phyloP scores from a whole-genome alignment of 345 rosid species.

The Eucalyptus polyanthemos region DNA sequence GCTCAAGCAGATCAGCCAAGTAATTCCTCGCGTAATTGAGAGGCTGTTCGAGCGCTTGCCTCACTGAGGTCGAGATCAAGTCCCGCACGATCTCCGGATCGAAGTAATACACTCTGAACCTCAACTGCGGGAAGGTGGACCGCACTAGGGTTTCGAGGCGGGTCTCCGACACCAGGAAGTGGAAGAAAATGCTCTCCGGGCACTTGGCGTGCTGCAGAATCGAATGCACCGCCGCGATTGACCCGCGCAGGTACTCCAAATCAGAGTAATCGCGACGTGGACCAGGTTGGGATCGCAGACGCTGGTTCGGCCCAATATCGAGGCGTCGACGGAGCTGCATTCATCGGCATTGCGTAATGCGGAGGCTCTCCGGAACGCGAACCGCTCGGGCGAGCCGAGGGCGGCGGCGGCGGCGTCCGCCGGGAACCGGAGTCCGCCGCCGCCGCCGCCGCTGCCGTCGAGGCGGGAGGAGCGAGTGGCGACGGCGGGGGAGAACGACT shows the following conservation, averaged over 20 bases:
- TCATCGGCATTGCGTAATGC: constrained; percentile 46
- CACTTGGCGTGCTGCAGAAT: constrained; percentile 51
- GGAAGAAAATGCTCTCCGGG: constrained; percentile 65
- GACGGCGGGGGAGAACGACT: constrained; percentile 87
- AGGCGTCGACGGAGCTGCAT: constrained; percentile 12
- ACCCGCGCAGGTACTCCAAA: constrained; percentile 59
- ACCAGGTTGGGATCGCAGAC: constrained; percentile 59
- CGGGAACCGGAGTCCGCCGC: constrained; percentile 12
- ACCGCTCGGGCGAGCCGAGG: constrained; percentile 1
- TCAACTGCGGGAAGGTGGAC: constrained; percentile 48
- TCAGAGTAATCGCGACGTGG: constrained; percentile 77
- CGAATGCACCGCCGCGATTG: constrained; percentile 69
- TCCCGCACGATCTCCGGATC: constrained; percentile 48
- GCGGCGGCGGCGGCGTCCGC: constrained; percentile 1
- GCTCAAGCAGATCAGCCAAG: constrained; percentile 67
- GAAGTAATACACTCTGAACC: constrained; percentile 50
- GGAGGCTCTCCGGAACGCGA: constrained; percentile 35
- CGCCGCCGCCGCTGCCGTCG: constrained; percentile 14
- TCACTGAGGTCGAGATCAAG: constrained; percentile 58
- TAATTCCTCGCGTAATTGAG: constrained; percentile 71
- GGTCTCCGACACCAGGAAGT: constrained; percentile 49
- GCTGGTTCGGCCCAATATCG: not conserved
- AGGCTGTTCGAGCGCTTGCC: constrained; percentile 80
- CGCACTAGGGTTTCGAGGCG: constrained; percentile 43
- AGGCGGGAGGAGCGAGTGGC: constrained; percentile 75